Evolutionary conservation across 2,329 filamentous ascomycete genomes (phyloP).

Genomic region (Nakataea oryzae): DNA sequence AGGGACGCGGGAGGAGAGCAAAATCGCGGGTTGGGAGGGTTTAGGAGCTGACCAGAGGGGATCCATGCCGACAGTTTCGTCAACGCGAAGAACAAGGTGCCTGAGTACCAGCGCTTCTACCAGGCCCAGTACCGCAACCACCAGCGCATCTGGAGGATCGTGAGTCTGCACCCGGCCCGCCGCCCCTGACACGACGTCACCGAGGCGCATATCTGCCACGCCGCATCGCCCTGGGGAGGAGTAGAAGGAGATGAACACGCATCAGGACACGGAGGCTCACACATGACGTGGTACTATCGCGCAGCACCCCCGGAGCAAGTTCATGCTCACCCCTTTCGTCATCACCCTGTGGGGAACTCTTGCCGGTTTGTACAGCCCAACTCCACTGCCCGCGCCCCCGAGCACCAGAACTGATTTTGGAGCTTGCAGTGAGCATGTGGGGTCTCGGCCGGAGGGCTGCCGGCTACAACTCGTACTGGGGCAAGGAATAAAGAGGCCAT

Average conservation of each 20-base stretch:
- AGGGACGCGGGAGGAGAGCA: too few species aligned
- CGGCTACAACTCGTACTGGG: slow-evolving; percentile 69
- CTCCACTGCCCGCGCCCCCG: neutral
- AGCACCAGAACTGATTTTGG: neutral
- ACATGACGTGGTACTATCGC: slow-evolving; percentile 15
- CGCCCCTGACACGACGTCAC: neutral
- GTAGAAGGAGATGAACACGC: slow-evolving; percentile 2
- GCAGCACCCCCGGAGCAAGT: slow-evolving; percentile 54
- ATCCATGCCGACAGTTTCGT: slow-evolving; percentile 38
- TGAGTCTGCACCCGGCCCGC: slow-evolving; percentile 31
- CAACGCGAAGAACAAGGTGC: slow-evolving; percentile 68
- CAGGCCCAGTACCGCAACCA: slow-evolving; percentile 61
- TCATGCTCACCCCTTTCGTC: slow-evolving; percentile 60
- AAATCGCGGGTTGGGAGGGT: neutral
- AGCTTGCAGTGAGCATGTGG: slow-evolving; percentile 46
- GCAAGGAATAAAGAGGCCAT: neutral
- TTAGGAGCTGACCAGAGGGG: neutral
- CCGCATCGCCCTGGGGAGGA: neutral
- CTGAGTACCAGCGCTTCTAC: slow-evolving; percentile 63
- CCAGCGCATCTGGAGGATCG: slow-evolving; percentile 68
- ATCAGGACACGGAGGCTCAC: slow-evolving; percentile 3
- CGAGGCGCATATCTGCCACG: neutral
- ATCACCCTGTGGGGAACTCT: slow-evolving; percentile 51
- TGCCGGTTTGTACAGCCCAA: slow-evolving; percentile 38
- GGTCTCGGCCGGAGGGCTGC: slow-evolving; percentile 63